phyloP scores from a whole-genome alignment of 495 filamentous ascomycete species.

The Penicillium verhagenii region DNA sequence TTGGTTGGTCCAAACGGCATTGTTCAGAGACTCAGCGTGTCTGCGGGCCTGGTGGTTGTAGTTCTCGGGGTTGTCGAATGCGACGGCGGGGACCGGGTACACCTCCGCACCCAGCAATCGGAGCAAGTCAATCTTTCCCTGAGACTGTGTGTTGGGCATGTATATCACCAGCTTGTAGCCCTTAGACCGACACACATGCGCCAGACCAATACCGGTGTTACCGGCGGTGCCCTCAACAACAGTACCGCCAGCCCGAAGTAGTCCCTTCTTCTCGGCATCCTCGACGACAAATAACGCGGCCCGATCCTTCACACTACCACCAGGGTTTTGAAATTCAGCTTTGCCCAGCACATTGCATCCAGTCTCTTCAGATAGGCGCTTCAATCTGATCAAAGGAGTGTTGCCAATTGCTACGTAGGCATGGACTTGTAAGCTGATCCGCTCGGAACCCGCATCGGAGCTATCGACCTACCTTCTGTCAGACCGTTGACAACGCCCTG shows the following conservation, averaged over 20 bases:
- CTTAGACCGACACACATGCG: constrained; percentile 90
- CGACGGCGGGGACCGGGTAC: constrained; percentile 93
- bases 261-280: constrained; percentile 86
- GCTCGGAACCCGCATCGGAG: neutral
- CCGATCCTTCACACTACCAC: constrained; percentile 94
- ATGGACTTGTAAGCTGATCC: neutral
- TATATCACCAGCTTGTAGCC: constrained; percentile 97
- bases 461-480: constrained; percentile 67
- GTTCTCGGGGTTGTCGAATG: constrained; percentile 94
- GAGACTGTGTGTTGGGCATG: constrained; percentile 98
- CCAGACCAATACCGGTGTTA: constrained; percentile 96
- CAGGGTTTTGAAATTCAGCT: constrained; percentile 98
- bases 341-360: constrained; percentile 95
- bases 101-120: constrained; percentile 94
- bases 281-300: constrained; percentile 92
- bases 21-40: constrained; percentile 80
- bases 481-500: constrained; percentile 83
- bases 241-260: constrained; percentile 81
- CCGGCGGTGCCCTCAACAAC: constrained; percentile 96
- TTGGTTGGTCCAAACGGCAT: constrained; percentile 98
- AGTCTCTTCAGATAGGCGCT: constrained; percentile 83
- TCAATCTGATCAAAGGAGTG: constrained; percentile 89
- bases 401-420: constrained; percentile 80
- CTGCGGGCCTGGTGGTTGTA: constrained; percentile 95
- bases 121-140: constrained; percentile 94